Conservation (phyloP, 208 protist species). For the Acanthamoeba healyi region DNA sequence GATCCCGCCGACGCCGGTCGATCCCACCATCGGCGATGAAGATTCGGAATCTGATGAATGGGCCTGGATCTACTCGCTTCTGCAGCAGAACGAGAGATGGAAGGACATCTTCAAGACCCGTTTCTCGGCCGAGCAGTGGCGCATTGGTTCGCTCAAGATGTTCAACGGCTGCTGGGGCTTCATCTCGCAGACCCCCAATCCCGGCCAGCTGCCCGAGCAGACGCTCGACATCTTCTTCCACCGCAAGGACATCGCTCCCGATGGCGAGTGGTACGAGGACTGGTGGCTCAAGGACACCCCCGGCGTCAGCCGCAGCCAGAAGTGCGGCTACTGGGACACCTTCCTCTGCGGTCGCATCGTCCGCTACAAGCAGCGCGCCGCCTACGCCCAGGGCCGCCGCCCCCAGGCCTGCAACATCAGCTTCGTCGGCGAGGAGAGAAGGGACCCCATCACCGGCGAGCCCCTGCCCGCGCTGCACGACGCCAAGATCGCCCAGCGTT, state of each 20-base stretch:
- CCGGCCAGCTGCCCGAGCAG: conserved; percentile 4
- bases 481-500: conserved; percentile 60
- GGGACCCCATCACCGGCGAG: conserved; percentile 65
- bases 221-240: conserved; percentile 76
- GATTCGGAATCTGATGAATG: conserved; percentile 73
- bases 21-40: background rate
- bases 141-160: conserved; percentile 75
- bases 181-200: conserved; percentile 60
- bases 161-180: conserved; percentile 78
- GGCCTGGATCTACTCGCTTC: conserved; percentile 75
- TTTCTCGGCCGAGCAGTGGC: conserved; percentile 64
- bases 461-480: conserved; percentile 54
- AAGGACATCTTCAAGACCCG: conserved; percentile 76
- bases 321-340: conserved; percentile 77
- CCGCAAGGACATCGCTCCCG: conserved; percentile 71
- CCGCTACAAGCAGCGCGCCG: conserved; percentile 75
- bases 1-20: background rate
- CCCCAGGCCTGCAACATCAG: conserved; percentile 75
- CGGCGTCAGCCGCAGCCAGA: conserved; percentile 73
- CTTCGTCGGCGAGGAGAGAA: conserved; percentile 70
- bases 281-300: conserved; percentile 77
- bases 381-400: conserved; percentile 65
- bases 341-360: conserved; percentile 76
- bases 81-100: conserved; percentile 76
- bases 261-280: conserved; percentile 74